Evolutionary conservation across 2,329 filamentous ascomycete genomes (phyloP), one percentile per base, ranked within the genome.

Genomic region (Exophiala spinifera): DNA sequence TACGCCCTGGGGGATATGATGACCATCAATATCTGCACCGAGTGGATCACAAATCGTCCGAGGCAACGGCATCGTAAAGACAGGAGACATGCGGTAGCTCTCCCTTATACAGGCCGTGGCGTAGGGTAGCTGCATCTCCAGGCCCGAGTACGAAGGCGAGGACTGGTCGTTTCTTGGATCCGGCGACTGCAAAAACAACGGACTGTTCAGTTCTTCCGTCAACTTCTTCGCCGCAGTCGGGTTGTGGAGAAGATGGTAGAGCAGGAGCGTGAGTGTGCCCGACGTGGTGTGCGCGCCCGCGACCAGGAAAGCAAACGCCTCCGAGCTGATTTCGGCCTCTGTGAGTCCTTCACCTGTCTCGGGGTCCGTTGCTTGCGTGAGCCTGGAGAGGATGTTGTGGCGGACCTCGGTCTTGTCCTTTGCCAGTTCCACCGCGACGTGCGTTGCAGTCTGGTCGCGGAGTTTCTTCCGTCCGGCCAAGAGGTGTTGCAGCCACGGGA

Each of bases 201-300:
- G 11, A 31, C 28, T 33, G n/a, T 19, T 40, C 8, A 55, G 11
- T 25, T 55, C 46, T 20, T 55, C 36, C 1, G 52, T 55, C 31
- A 55, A 34, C 33, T 50, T 55, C 40, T 55, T 23, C 10, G 40
- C 20, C 8, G 31, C 39, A 7, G 14, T 19, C 10, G 64, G 66
- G 28, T 69, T 63, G 11, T 62, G 61, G 11, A 65, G 65, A 1
- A 71, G 63, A 42, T 71, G 60, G 55, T 73, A 76, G 63, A 78
- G 73, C 1, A 75, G 61, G 43, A 66, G 65, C 1, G 71, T 69
- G 15, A 77, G 59, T 0, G 72, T 69, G 1, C 68, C 66, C 11
- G 72, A 65, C 0, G 72, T 74, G 4, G 74, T 77, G 55, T 77
- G 74, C 34, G 61, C 56, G 14, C 66, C 65, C 8, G 65, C 66